phyloP scores from a whole-genome alignment of 2,329 filamentous ascomycete species.

The Xylariales sp. region DNA sequence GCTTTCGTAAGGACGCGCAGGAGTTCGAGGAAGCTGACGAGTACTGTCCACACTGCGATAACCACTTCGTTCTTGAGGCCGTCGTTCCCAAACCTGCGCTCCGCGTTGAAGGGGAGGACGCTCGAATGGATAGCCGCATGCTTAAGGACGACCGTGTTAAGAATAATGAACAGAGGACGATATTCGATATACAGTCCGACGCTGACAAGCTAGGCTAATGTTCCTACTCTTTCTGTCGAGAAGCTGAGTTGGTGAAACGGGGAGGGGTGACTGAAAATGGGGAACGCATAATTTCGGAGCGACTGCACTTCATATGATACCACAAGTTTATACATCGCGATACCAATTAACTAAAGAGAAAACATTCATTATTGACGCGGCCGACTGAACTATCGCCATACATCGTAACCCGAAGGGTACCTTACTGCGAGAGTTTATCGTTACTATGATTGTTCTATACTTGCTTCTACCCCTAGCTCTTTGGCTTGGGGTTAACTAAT shows the following conservation, averaged over 20 bases:
- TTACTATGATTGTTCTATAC: constrained; percentile 30
- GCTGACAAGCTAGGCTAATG: constrained; percentile 78
- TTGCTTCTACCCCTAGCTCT: constrained; percentile 4
- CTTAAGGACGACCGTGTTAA: constrained; percentile 87
- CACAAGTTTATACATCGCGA: constrained; percentile 44
- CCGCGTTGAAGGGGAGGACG: constrained; percentile 91
- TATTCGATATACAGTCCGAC: constrained; percentile 80
- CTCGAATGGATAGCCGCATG: constrained; percentile 87
- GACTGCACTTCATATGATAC: constrained; percentile 50
- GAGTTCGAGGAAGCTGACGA: constrained; percentile 98
- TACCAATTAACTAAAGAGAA: constrained; percentile 34
- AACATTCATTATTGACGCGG: constrained; percentile 8
- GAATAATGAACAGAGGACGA: constrained; percentile 68
- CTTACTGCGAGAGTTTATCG: constrained; percentile 12
- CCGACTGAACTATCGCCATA: constrained; percentile 23
- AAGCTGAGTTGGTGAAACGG: not conserved
- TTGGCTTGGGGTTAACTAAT: constrained; percentile 34
- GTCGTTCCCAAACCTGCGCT: constrained; percentile 83
- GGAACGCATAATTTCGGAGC: constrained; percentile 36
- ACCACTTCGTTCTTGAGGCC: constrained; percentile 96
- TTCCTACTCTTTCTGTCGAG: not conserved
- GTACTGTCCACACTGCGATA: constrained; percentile 99
- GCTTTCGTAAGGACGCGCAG: constrained; percentile 91
- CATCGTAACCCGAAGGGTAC: constrained; percentile 28
- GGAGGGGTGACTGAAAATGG: constrained; percentile 2